Conservation (phyloP, 345 rosid species). For the Pistacia integerrima region DNA sequence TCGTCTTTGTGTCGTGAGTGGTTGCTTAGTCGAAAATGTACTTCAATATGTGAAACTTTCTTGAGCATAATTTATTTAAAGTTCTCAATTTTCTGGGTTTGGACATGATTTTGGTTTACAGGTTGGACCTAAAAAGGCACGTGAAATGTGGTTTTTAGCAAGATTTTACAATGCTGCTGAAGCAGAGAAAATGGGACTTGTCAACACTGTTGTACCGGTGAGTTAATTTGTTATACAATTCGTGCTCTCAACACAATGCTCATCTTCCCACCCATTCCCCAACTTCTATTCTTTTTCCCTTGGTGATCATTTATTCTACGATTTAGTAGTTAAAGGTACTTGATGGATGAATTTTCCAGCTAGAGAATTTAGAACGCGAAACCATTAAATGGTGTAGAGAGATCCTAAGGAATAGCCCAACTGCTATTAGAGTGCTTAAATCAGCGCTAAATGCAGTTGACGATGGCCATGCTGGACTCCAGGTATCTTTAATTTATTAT, state of each 20-base stretch:
- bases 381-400: conserved; percentile 93
- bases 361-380: conserved; percentile 79
- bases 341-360: conserved; percentile 34
- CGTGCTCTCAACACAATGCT: neutral
- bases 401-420: conserved; percentile 86
- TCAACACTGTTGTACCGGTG: conserved; percentile 84
- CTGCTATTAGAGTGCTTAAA: conserved; percentile 87
- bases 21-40: neutral
- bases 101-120: conserved; percentile 24
- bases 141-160: conserved; percentile 93
- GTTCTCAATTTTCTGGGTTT: neutral
- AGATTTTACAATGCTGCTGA: conserved; percentile 87
- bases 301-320: neutral
- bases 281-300: neutral
- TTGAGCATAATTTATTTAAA: neutral
- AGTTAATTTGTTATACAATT: conserved; percentile 25
- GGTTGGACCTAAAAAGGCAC: conserved; percentile 94
- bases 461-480: conserved; percentile 94
- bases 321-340: neutral
- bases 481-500: conserved; percentile 38
- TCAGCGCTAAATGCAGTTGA: conserved; percentile 92
- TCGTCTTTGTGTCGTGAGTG: neutral
- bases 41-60: neutral
- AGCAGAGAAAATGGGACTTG: conserved; percentile 96
- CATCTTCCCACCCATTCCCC: neutral